A percentile compares a stretch with the other conserved stretches of the same genome.
Conservation (phyloP, 495 filamentous ascomycete species). For the Daldinia loculata region DNA sequence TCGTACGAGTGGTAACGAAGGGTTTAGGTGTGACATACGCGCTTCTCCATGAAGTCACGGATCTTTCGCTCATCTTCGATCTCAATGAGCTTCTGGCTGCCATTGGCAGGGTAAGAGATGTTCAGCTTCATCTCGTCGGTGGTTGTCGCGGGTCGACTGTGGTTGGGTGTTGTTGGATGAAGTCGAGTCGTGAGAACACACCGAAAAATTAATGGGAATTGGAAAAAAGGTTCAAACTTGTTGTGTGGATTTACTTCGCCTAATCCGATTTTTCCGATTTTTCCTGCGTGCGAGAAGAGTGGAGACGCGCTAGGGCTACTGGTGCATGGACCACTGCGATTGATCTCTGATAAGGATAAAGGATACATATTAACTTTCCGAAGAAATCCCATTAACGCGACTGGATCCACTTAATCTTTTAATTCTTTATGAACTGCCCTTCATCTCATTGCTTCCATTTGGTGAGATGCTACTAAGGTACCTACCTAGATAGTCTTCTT, state of each 20-base stretch:
- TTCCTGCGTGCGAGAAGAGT: conserved; percentile 40
- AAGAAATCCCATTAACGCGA: conserved; percentile 29
- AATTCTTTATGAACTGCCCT: background rate
- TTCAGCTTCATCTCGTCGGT: conserved; percentile 84
- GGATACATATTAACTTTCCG: conserved; percentile 23
- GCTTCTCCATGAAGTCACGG: conserved; percentile 66
- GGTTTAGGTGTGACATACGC: conserved; percentile 33
- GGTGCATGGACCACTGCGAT: conserved; percentile 33
- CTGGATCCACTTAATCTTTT: background rate
- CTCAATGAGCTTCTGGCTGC: conserved; percentile 98
- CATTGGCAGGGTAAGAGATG: conserved; percentile 98
- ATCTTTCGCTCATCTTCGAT: conserved; percentile 94
- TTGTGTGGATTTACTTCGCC: conserved; percentile 48
- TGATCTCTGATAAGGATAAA: background rate
- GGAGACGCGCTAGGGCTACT: conserved; percentile 38
- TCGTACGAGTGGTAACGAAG: conserved; percentile 13
- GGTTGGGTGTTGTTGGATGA: conserved; percentile 38
- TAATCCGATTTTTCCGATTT: conserved; percentile 48
- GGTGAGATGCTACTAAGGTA: background rate
- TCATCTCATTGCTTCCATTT: background rate
- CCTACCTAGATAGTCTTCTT: background rate
- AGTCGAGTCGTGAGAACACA: conserved; percentile 41
- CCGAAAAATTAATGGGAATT: conserved; percentile 25
- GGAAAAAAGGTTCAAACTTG: conserved; percentile 27
- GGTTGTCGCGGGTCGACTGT: conserved; percentile 44